phyloP scores from a whole-genome alignment of 495 filamentous ascomycete species.

The Penicillium cinerascens region DNA sequence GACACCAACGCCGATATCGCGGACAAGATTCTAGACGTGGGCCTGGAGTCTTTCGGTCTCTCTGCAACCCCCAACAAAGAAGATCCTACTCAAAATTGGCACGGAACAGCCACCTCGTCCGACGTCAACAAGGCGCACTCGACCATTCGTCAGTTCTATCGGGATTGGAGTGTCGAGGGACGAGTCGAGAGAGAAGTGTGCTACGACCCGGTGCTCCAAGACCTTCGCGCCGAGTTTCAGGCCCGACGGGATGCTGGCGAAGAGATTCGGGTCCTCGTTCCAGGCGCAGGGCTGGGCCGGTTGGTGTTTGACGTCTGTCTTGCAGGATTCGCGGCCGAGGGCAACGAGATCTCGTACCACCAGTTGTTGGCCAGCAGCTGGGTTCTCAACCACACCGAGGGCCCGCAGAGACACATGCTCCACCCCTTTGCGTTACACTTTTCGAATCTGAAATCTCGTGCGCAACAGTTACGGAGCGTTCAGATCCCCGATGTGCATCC shows the following conservation, averaged over 20 bases:
- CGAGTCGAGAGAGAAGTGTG: constrained; percentile 66
- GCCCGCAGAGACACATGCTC: constrained; percentile 47
- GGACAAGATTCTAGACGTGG: constrained; percentile 64
- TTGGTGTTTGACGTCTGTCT: constrained; percentile 80
- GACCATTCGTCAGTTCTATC: constrained; percentile 88
- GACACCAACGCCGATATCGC: constrained; percentile 83
- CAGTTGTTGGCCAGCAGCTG: constrained; percentile 83
- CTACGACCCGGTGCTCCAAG: constrained; percentile 66
- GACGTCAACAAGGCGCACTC: constrained; percentile 89
- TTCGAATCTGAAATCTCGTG: constrained; percentile 68
- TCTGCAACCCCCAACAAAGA: constrained; percentile 26
- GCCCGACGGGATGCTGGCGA: constrained; percentile 19
- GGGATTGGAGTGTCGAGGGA: constrained; percentile 89
- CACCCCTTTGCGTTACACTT: constrained; percentile 79
- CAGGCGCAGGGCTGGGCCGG: constrained; percentile 85
- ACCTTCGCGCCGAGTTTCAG: constrained; percentile 55
- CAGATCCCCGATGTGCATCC: constrained; percentile 77
- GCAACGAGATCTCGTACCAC: constrained; percentile 96
- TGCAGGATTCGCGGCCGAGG: constrained; percentile 73
- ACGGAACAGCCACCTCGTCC: constrained; percentile 56
- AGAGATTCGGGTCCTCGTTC: constrained; percentile 68
- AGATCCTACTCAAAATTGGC: constrained; percentile 53
- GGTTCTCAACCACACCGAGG: constrained; percentile 71
- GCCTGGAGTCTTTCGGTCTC: constrained; percentile 63
- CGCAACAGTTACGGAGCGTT: constrained; percentile 67